phyloP scores from a whole-genome alignment of 2,329 filamentous ascomycete genomes.

The Graphilbum fragrans region DNA sequence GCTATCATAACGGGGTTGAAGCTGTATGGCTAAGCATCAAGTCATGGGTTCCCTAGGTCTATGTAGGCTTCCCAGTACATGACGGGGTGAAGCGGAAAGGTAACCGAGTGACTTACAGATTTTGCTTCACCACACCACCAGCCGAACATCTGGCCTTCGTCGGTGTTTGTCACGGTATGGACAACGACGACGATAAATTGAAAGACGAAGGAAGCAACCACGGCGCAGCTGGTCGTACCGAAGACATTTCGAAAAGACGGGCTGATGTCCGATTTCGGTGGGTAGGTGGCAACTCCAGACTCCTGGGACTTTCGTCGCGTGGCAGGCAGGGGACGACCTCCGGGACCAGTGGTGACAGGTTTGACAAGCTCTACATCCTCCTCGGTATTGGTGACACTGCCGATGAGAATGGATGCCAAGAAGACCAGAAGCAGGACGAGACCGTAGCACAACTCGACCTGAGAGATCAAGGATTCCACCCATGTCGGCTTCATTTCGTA shows the following conservation, averaged over 20 bases:
- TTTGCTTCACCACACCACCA: conserved; percentile 69
- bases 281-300: conserved; percentile 1
- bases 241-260: conserved; percentile 45
- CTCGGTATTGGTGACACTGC: conserved; percentile 39
- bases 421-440: conserved; percentile 40
- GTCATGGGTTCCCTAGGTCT: too few species aligned
- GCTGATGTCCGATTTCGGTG: conserved; percentile 38
- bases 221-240: conserved; percentile 52
- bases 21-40: too few species aligned
- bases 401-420: conserved; percentile 34
- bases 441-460: conserved; percentile 39
- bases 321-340: conserved; percentile 73
- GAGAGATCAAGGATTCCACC: conserved; percentile 30
- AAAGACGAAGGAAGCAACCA: conserved; percentile 57
- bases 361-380: conserved; percentile 33
- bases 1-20: too few species aligned
- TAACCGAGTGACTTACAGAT: conserved; percentile 13
- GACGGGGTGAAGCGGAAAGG: too few species aligned
- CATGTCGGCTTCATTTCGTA: too few species aligned
- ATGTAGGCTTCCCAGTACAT: too few species aligned
- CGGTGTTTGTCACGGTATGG: conserved; percentile 64
- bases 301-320: conserved; percentile 42
- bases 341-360: conserved; percentile 57
- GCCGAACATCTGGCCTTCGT: conserved; percentile 25
- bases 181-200: conserved; percentile 67